phyloP scores from a whole-genome alignment of 106 monocot genomes.

The Dioscorea zingiberensis region DNA sequence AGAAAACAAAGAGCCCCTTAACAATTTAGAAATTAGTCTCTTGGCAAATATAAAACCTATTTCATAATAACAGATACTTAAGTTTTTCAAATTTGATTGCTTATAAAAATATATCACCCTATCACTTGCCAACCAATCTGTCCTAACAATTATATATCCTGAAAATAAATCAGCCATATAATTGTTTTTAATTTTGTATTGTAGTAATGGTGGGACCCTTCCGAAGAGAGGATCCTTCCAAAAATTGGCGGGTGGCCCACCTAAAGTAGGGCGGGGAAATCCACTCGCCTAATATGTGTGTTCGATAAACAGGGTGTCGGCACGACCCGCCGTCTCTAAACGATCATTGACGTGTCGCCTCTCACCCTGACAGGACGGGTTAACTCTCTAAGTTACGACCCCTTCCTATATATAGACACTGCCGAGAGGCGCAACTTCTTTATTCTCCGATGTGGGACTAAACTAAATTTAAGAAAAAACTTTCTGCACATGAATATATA shows the following conservation, averaged over 20 bases:
- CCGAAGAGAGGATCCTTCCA: conserved; percentile 35
- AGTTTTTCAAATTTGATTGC: too few relatives aligned
- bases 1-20: too few relatives aligned
- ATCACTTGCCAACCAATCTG: too few relatives aligned
- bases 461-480: neutral
- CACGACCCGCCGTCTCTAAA: conserved; percentile 79
- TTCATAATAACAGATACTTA: too few relatives aligned
- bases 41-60: too few relatives aligned
- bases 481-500: too few relatives aligned
- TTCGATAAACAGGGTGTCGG: conserved; percentile 60
- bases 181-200: neutral
- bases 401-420: neutral
- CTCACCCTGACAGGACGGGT: conserved; percentile 70
- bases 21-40: too few relatives aligned
- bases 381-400: neutral
- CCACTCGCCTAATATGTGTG: conserved; percentile 51
- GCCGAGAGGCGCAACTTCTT: neutral
- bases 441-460: conserved; percentile 35
- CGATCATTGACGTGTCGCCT: conserved; percentile 85
- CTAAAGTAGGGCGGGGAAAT: conserved; percentile 30
- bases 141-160: too few relatives aligned
- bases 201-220: conserved; percentile 9
- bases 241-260: conserved; percentile 75
- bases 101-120: too few relatives aligned
- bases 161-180: too few relatives aligned